phyloP scores from a whole-genome alignment of 768 basidiomycete genomes.

The Mycena vitilis region DNA sequence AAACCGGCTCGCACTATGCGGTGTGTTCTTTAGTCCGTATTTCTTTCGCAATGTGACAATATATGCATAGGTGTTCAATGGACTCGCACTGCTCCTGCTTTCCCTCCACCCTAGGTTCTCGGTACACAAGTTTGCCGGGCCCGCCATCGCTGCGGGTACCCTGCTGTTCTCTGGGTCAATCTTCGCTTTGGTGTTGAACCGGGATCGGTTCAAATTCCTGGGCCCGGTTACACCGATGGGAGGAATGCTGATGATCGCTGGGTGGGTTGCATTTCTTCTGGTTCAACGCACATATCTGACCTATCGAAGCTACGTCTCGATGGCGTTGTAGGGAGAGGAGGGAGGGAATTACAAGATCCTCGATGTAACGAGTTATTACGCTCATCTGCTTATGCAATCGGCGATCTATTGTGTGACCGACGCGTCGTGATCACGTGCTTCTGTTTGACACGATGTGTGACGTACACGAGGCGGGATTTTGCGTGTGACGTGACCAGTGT shows the following conservation, averaged over 20 bases:
- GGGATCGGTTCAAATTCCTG: slow-evolving; percentile 62
- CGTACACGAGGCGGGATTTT: slow-evolving; percentile 1
- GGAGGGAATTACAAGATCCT: not conserved
- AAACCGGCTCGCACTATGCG: slow-evolving; percentile 71
- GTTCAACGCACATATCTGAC: slow-evolving; percentile 13
- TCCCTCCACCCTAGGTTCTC: slow-evolving; percentile 74
- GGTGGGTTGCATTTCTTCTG: slow-evolving; percentile 55
- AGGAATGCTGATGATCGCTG: slow-evolving; percentile 72
- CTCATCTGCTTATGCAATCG: not conserved
- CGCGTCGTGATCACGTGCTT: too few species aligned
- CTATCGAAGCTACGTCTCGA: slow-evolving; percentile 59
- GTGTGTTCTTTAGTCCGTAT: slow-evolving; percentile 49
- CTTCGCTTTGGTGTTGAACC: slow-evolving; percentile 62
- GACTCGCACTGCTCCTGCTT: slow-evolving; percentile 70
- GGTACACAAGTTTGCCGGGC: slow-evolving; percentile 71
- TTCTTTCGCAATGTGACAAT: slow-evolving; percentile 2
- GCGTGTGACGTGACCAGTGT: not conserved
- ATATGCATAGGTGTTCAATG: slow-evolving; percentile 68
- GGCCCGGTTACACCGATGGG: slow-evolving; percentile 79
- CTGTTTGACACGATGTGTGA: too few species aligned
- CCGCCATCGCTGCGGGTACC: slow-evolving; percentile 69
- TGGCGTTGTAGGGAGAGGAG: slow-evolving; percentile 51
- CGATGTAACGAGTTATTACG: not conserved
- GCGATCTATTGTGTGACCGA: not conserved
- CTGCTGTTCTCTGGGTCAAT: slow-evolving; percentile 75